A percentile compares a stretch with the other conserved stretches of the same genome.
Conservation (phyloP, 1,284 basidiomycete species). For the Agaricales sp. region DNA sequence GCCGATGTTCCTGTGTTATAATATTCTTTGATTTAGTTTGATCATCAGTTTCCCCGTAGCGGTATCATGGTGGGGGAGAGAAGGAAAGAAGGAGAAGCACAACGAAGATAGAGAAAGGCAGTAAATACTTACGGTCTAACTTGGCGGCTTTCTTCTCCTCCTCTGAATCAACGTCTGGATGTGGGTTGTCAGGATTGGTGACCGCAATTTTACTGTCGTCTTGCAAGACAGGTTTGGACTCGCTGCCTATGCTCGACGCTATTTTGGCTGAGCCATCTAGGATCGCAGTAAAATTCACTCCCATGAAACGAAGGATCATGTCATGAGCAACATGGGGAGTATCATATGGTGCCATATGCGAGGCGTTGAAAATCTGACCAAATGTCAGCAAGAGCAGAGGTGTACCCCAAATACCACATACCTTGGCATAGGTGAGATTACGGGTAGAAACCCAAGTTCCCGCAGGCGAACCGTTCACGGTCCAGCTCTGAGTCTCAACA, state of each 20-base stretch:
- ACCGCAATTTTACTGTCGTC: constrained; percentile 23
- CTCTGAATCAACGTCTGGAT: background rate
- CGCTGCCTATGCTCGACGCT: constrained; percentile 66
- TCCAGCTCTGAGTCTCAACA: constrained; percentile 72
- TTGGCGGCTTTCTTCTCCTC: constrained; percentile 1
- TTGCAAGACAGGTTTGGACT: constrained; percentile 48
- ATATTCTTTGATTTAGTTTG: constrained; percentile 44
- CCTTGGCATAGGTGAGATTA: constrained; percentile 91
- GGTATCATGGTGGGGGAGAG: background rate
- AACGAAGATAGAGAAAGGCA: too few species aligned
- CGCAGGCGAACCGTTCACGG: constrained; percentile 65
- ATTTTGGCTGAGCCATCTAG: constrained; percentile 65
- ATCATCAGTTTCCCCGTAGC: background rate
- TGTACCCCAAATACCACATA: constrained; percentile 17
- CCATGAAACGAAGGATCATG: constrained; percentile 97
- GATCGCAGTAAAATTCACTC: constrained; percentile 75
- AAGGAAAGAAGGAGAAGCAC: background rate
- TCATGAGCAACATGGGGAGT: constrained; percentile 85
- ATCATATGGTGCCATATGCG: constrained; percentile 94
- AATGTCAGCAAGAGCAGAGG: background rate
- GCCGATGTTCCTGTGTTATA: constrained; percentile 89
- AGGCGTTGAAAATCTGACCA: constrained; percentile 71
- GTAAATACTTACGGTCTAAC: background rate
- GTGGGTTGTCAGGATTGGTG: constrained; percentile 15
- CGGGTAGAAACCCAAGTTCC: constrained; percentile 88